Percentiles rank a stretch among this genome's conserved stretches.
Evolutionary conservation across 495 filamentous ascomycete genomes (phyloP).

Genomic region (Bathelium albidoporum): DNA sequence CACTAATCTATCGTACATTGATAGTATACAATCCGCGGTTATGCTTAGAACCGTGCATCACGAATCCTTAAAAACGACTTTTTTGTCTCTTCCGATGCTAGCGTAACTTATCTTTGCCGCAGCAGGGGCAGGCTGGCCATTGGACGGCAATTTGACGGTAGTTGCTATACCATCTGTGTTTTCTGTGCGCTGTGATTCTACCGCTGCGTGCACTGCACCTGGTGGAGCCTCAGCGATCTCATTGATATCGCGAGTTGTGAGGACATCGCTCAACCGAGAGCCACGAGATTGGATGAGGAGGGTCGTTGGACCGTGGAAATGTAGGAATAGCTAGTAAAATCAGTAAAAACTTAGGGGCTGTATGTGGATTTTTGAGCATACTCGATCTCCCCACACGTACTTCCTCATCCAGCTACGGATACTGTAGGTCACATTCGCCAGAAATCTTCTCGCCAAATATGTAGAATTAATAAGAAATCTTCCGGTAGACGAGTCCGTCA

Average conservation of each 20-base stretch:
- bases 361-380: slow-evolving; percentile 25
- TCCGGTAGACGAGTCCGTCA: slow-evolving; percentile 61
- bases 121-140: neutral
- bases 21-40: no score
- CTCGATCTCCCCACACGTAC: slow-evolving; percentile 87
- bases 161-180: neutral
- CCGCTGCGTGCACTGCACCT: slow-evolving; percentile 41
- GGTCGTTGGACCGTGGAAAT: slow-evolving; percentile 76
- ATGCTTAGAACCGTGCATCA: neutral
- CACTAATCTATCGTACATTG: neutral
- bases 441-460: slow-evolving; percentile 48
- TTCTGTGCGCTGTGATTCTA: slow-evolving; percentile 27
- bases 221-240: slow-evolving; percentile 69
- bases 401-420: slow-evolving; percentile 64
- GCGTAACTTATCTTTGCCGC: neutral
- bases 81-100: neutral
- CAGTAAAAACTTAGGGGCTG: neutral
- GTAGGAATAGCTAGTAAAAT: slow-evolving; percentile 58
- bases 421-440: slow-evolving; percentile 49
- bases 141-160: neutral
- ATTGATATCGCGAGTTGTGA: slow-evolving; percentile 66
- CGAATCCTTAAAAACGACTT: neutral
- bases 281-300: slow-evolving; percentile 78
- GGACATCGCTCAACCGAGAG: slow-evolving; percentile 60
- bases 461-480: slow-evolving; percentile 48